A percentile compares a stretch with the other conserved stretches of the same genome.
Evolutionary conservation across 371 early-diverging fungal genomes (phyloP).

Genomic region (Zancudomyces culisetae): DNA sequence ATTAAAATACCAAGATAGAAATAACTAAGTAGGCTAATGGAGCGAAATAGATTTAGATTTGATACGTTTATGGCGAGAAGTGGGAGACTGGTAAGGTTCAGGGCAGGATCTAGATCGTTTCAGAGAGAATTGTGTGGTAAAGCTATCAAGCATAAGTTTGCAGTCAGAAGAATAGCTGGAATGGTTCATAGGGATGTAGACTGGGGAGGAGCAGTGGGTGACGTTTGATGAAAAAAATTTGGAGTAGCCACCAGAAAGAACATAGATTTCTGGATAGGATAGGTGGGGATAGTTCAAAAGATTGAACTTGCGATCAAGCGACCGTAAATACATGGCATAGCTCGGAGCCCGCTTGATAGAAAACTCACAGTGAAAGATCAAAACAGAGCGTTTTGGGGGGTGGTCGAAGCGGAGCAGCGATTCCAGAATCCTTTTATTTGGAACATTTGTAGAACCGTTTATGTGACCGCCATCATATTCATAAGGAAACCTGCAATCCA

Average conservation of each 20-base stretch:
- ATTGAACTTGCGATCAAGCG: slow-evolving; percentile 51
- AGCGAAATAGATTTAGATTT: too few relatives aligned
- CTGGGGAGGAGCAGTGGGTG: slow-evolving; percentile 36
- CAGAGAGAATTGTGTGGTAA: slow-evolving; percentile 22
- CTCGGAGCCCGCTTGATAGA: slow-evolving; percentile 65
- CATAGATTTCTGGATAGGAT: slow-evolving; percentile 68
- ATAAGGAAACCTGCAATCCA: slow-evolving; percentile 77
- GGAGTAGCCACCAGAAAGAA: slow-evolving; percentile 73
- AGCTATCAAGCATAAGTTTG: slow-evolving; percentile 14
- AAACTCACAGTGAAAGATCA: slow-evolving; percentile 88
- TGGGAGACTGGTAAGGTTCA: too few relatives aligned
- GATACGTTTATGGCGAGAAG: too few relatives aligned
- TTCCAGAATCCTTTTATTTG: slow-evolving; percentile 26
- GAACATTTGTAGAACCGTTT: slow-evolving; percentile 43
- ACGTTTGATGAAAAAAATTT: slow-evolving; percentile 35
- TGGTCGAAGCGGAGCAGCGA: slow-evolving; percentile 12
- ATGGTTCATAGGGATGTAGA: slow-evolving; percentile 48
- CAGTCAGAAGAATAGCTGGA: slow-evolving; percentile 19
- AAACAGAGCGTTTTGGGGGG: slow-evolving; percentile 23
- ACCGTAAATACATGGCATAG: slow-evolving; percentile 57
- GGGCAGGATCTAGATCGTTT: too few relatives aligned
- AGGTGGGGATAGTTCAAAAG: slow-evolving; percentile 45
- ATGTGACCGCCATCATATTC: slow-evolving; percentile 84
- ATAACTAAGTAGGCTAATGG: too few relatives aligned
- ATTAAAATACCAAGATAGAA: too few relatives aligned